A percentile compares a stretch with the other conserved stretches of the same genome.
These are phyloP conservation scores for Iberis pinnata DNA, from an alignment of 345 rosid genomes.

Conservation along the genomic window DNA sequence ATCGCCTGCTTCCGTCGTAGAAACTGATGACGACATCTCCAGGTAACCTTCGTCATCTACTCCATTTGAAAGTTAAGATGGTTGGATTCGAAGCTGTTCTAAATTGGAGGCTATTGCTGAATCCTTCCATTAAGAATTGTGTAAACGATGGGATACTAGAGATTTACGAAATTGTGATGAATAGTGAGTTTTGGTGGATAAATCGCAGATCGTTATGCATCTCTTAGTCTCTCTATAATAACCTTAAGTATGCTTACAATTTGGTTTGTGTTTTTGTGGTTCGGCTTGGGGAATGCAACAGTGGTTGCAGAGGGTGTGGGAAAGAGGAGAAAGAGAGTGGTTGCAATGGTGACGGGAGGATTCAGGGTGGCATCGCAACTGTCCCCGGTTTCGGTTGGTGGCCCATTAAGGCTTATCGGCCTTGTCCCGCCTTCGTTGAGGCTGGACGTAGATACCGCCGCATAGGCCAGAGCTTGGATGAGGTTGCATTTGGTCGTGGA, in stretches of 20 bases:
- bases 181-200: too few species aligned
- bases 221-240: not conserved
- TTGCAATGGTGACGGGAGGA: constrained; percentile 88
- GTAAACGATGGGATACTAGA: too few species aligned
- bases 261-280: too few species aligned
- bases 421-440: constrained; percentile 81
- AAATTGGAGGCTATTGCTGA: too few species aligned
- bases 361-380: constrained; percentile 95
- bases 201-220: too few species aligned
- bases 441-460: constrained; percentile 78
- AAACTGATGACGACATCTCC: constrained; percentile 18
- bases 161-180: too few species aligned
- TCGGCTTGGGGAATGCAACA: constrained; percentile 18
- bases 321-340: constrained; percentile 71
- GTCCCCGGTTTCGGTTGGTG: constrained; percentile 98
- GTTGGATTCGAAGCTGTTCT: too few species aligned
- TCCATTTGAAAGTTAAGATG: too few species aligned
- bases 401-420: constrained; percentile 95
- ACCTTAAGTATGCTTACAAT: too few species aligned
- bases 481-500: constrained; percentile 61
- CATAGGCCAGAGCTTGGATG: constrained; percentile 90
- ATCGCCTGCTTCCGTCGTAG: constrained; percentile 33
- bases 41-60: too few species aligned
- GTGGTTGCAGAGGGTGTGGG: constrained; percentile 82
- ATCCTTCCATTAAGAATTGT: too few species aligned